Percentiles rank a stretch among this genome's conserved stretches.
phyloP scores from a whole-genome alignment of 768 basidiomycete species.

The Mrakia gelida region DNA sequence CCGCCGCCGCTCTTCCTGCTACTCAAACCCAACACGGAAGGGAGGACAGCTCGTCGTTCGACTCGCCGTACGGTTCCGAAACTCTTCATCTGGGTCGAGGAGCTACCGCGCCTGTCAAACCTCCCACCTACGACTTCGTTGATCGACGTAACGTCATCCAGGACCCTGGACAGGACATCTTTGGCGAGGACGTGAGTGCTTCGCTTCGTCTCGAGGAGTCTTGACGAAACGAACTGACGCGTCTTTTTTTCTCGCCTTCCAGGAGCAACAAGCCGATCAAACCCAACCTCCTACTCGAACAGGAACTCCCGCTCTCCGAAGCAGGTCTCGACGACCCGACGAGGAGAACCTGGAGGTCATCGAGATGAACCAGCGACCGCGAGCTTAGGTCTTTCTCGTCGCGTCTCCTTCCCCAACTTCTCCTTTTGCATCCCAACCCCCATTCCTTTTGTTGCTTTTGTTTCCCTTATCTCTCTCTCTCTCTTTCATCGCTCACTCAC shows the following conservation, averaged over 20 bases:
- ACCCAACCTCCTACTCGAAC: constrained; percentile 15
- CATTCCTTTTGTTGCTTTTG: no score
- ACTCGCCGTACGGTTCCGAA: constrained; percentile 15
- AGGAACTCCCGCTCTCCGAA: constrained; percentile 1
- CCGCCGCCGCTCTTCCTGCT: background rate
- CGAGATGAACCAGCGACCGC: constrained; percentile 23
- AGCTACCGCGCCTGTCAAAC: background rate
- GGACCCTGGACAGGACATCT: constrained; percentile 26
- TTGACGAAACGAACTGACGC: background rate
- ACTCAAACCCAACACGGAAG: background rate
- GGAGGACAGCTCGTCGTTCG: constrained; percentile 9
- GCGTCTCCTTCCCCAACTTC: background rate
- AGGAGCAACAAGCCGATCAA: background rate
- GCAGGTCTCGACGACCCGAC: background rate
- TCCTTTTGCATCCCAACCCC: background rate
- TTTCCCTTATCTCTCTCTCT: no score
- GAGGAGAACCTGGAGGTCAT: constrained; percentile 22
- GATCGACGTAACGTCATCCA: constrained; percentile 16
- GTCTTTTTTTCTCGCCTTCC: background rate
- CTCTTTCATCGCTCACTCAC: no score
- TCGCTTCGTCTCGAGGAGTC: background rate
- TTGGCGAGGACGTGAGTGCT: constrained; percentile 21
- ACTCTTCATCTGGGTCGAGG: constrained; percentile 15
- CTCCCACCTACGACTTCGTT: constrained; percentile 30
- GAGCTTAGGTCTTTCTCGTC: background rate